Evolutionary conservation across 805 yeast genomes (phyloP).

Genomic region (Phaffomyces antillensis): DNA sequence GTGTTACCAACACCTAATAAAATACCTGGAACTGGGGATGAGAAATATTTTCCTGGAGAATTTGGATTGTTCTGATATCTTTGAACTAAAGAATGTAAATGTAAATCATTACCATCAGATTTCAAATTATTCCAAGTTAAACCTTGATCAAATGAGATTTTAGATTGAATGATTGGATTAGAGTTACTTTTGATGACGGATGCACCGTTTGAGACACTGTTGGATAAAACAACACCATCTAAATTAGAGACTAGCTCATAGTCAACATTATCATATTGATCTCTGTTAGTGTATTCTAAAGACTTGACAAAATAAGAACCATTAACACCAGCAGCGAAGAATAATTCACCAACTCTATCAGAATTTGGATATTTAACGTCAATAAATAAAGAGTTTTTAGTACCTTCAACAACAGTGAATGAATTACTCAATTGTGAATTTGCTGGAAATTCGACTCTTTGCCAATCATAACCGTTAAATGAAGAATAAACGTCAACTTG

Average conservation of each 20-base stretch:
- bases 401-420: slow-evolving; percentile 31
- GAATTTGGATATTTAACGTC: slow-evolving; percentile 23
- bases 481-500: slow-evolving; percentile 25
- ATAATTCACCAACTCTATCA: slow-evolving; percentile 24
- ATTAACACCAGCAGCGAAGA: slow-evolving; percentile 34
- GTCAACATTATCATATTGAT: slow-evolving; percentile 25
- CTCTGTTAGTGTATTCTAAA: slow-evolving; percentile 34
- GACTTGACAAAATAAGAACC: slow-evolving; percentile 44
- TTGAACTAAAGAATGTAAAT: slow-evolving; percentile 29
- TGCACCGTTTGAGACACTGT: slow-evolving; percentile 22
- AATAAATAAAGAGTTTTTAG: slow-evolving; percentile 33
- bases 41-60: slow-evolving; percentile 25
- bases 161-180: slow-evolving; percentile 13
- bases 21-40: slow-evolving; percentile 40
- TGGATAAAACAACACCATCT: slow-evolving; percentile 59
- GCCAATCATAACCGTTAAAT: slow-evolving; percentile 29
- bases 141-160: slow-evolving; percentile 34
- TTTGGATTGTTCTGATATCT: slow-evolving; percentile 16
- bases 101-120: slow-evolving; percentile 27
- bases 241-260: slow-evolving; percentile 37
- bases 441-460: slow-evolving; percentile 26
- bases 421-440: slow-evolving; percentile 14
- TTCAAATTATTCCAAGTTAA: slow-evolving; percentile 25
- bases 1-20: slow-evolving; percentile 36
- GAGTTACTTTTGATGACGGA: slow-evolving; percentile 10